Conservation (phyloP, 129 eudicot genomes). For the Glebionis coronaria region DNA sequence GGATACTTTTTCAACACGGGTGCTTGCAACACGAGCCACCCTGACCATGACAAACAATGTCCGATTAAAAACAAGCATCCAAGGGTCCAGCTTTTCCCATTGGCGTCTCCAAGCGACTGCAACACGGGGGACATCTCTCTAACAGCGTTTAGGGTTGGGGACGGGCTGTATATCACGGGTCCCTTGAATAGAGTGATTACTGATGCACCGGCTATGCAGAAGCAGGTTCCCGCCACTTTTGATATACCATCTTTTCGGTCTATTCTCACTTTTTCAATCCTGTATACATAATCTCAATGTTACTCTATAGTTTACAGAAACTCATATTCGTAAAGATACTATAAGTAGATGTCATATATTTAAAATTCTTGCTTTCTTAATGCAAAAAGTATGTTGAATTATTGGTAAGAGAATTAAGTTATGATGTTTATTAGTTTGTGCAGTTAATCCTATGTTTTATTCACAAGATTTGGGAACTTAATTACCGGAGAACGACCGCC, state of each 20-base stretch:
- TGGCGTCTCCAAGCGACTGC: slow-evolving; percentile 62
- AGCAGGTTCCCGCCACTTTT: slow-evolving; percentile 63
- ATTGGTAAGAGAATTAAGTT: no score
- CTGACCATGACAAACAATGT: slow-evolving; percentile 94
- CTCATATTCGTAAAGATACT: no score
- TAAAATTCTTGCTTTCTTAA: no score
- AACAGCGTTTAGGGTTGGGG: slow-evolving; percentile 41
- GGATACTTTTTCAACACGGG: slow-evolving; percentile 91
- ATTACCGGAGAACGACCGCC: slow-evolving; percentile 80
- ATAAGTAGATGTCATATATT: no score
- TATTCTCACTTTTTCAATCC: slow-evolving; percentile 83
- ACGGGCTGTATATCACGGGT: slow-evolving; percentile 84
- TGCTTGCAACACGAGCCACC: slow-evolving; percentile 87
- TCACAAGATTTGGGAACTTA: slow-evolving; percentile 22
- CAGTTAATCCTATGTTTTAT: not conserved
- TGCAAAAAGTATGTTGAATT: not conserved
- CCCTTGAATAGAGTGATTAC: slow-evolving; percentile 95
- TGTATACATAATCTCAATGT: slow-evolving; percentile 20
- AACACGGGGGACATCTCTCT: slow-evolving; percentile 34
- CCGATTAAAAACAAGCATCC: slow-evolving; percentile 92
- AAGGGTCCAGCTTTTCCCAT: slow-evolving; percentile 84
- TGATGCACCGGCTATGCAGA: slow-evolving; percentile 92
- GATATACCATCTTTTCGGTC: slow-evolving; percentile 86
- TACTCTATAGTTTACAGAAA: no score
- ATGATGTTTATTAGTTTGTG: not conserved